These are phyloP conservation scores for Dactylonectria estremocensis DNA, from an alignment of 2,329 filamentous ascomycete species.

Conservation along the genomic window DNA sequence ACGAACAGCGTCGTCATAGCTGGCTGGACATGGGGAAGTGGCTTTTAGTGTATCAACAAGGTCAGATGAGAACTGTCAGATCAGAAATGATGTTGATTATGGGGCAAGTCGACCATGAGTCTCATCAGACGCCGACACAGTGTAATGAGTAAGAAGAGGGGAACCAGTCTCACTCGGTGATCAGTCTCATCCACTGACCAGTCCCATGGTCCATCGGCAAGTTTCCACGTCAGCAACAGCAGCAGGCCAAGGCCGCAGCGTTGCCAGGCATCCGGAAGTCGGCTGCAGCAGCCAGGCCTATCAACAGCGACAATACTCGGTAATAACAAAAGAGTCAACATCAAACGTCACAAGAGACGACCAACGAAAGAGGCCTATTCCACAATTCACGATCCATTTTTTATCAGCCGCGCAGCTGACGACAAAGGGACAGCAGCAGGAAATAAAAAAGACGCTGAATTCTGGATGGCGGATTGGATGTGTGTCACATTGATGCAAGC, in stretches of 20 bases:
- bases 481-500: slow-evolving; percentile 9
- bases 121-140: no score
- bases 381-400: no score
- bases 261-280: slow-evolving; percentile 7
- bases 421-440: slow-evolving; percentile 1
- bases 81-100: no score
- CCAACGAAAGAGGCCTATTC: neutral
- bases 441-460: no score
- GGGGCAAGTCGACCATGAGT: no score
- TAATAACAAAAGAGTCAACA: neutral
- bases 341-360: slow-evolving; percentile 2
- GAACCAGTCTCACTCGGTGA: no score
- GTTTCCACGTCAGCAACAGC: slow-evolving; percentile 5
- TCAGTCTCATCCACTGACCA: no score
- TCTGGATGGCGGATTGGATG: neutral
- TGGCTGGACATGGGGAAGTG: no score
- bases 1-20: neutral
- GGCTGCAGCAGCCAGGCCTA: slow-evolving; percentile 6
- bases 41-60: no score
- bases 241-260: neutral
- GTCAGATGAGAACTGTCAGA: no score
- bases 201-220: no score
- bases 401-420: slow-evolving; percentile 24
- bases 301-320: neutral
- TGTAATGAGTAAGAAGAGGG: no score